Percentiles rank a stretch among this genome's conserved stretches.
These are phyloP conservation scores for Silene conica DNA, from an alignment of 148 eudicot species.

Conservation along the genomic window DNA sequence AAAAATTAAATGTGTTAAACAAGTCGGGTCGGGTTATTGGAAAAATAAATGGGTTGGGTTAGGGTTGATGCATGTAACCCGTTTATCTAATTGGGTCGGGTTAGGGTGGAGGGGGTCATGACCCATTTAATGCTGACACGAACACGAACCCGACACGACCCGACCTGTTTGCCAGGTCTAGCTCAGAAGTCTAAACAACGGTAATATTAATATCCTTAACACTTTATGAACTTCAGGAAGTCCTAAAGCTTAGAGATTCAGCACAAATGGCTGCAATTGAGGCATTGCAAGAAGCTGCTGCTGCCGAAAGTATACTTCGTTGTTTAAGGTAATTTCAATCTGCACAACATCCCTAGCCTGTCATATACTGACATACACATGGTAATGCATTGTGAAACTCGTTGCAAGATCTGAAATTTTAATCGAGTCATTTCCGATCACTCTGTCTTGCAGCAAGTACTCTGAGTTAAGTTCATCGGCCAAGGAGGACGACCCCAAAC, in stretches of 20 bases:
- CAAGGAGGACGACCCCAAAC: conserved; percentile 75
- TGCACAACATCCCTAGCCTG: background rate
- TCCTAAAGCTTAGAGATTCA: conserved; percentile 68
- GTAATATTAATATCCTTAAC: background rate
- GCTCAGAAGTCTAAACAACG: background rate
- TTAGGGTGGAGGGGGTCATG: too few species aligned
- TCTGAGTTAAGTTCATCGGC: conserved; percentile 64
- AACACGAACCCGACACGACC: too few species aligned
- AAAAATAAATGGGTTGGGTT: too few species aligned
- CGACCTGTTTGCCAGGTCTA: too few species aligned
- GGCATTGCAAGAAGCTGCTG: conserved; percentile 88
- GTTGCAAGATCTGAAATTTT: background rate
- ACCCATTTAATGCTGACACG: too few species aligned
- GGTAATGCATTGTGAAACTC: background rate
- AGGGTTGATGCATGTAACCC: too few species aligned
- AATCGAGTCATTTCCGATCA: background rate
- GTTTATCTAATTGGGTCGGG: too few species aligned
- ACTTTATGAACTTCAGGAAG: conserved; percentile 46
- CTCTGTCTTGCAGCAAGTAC: conserved; percentile 51
- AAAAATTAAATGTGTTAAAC: too few species aligned
- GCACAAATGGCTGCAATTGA: conserved; percentile 80
- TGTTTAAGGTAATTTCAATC: conserved; percentile 62
- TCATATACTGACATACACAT: background rate
- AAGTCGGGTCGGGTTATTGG: too few species aligned
- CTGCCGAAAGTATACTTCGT: conserved; percentile 66